Conservation (phyloP, 306 rosid species). For the Quercus robur region DNA sequence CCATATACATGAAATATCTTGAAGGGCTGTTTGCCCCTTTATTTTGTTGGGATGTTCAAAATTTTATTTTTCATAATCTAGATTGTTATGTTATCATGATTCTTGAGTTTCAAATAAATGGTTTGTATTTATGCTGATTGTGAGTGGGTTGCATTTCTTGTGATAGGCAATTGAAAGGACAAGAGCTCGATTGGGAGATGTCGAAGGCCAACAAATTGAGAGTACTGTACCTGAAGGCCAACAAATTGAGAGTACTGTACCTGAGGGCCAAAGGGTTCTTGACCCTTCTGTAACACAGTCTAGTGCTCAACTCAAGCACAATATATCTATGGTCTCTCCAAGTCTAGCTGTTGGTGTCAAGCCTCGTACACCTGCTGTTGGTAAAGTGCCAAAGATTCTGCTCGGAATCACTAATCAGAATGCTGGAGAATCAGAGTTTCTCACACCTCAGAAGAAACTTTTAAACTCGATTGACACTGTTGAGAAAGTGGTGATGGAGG, state of each 20-base stretch:
- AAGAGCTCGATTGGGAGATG: slow-evolving; percentile 46
- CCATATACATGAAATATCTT: too few species aligned
- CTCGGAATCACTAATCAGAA: slow-evolving; percentile 34
- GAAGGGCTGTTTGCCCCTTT: too few species aligned
- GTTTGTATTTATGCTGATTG: too few species aligned
- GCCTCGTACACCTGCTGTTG: neutral
- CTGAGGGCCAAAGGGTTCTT: slow-evolving; percentile 17
- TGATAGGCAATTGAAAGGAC: slow-evolving; percentile 77
- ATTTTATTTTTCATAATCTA: too few species aligned
- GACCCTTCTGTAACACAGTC: slow-evolving; percentile 3
- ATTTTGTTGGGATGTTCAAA: too few species aligned
- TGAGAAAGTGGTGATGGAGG: slow-evolving; percentile 68
- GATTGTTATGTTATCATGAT: too few species aligned
- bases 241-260: slow-evolving; percentile 23
- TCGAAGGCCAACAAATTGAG: slow-evolving; percentile 36
- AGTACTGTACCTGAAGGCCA: slow-evolving; percentile 28
- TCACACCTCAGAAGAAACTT: slow-evolving; percentile 81
- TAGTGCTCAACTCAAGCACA: slow-evolving; percentile 3
- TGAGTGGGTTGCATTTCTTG: neutral
- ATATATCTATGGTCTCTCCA: slow-evolving; percentile 26
- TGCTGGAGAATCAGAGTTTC: slow-evolving; percentile 31
- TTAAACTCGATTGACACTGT: slow-evolving; percentile 63
- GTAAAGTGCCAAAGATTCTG: slow-evolving; percentile 42
- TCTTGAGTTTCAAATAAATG: too few species aligned
- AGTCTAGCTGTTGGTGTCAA: neutral